Percentiles rank a stretch among this genome's conserved stretches.
These are phyloP conservation scores for Candida glaebosa DNA, from an alignment of 805 yeast species.

Conservation along the genomic window DNA sequence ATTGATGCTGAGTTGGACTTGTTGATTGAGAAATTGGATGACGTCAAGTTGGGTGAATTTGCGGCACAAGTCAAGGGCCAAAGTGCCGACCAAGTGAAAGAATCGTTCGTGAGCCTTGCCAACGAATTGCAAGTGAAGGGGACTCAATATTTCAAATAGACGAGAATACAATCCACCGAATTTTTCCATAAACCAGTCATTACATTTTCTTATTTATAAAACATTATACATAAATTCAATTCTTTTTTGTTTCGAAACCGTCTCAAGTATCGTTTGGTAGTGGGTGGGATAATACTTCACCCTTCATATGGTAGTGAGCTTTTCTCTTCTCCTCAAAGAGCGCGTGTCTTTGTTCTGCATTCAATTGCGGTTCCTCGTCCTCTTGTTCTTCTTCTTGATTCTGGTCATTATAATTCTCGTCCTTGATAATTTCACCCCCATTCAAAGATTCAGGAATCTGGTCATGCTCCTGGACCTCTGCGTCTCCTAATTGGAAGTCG, in stretches of 20 bases:
- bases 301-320: slow-evolving; percentile 67
- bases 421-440: slow-evolving; percentile 40
- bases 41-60: slow-evolving; percentile 68
- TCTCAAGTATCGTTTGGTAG: background rate
- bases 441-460: slow-evolving; percentile 27
- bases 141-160: slow-evolving; percentile 12
- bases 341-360: slow-evolving; percentile 60
- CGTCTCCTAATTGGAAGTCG: slow-evolving; percentile 55
- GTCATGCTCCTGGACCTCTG: slow-evolving; percentile 37
- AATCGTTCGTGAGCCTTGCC: slow-evolving; percentile 54
- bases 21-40: slow-evolving; percentile 77
- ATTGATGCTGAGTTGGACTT: slow-evolving; percentile 79
- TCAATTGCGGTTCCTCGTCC: slow-evolving; percentile 32
- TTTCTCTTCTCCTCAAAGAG: slow-evolving; percentile 77
- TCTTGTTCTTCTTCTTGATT: slow-evolving; percentile 38
- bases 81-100: slow-evolving; percentile 57
- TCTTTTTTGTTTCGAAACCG: too few species aligned
- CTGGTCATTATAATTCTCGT: slow-evolving; percentile 19
- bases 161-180: too few species aligned
- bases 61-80: slow-evolving; percentile 62
- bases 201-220: too few species aligned
- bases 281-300: slow-evolving; percentile 39
- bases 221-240: too few species aligned
- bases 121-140: slow-evolving; percentile 52
- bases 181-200: too few species aligned